These are phyloP conservation scores for Agastache rugosa DNA, from an alignment of 257 asterid species.

Conservation along the genomic window DNA sequence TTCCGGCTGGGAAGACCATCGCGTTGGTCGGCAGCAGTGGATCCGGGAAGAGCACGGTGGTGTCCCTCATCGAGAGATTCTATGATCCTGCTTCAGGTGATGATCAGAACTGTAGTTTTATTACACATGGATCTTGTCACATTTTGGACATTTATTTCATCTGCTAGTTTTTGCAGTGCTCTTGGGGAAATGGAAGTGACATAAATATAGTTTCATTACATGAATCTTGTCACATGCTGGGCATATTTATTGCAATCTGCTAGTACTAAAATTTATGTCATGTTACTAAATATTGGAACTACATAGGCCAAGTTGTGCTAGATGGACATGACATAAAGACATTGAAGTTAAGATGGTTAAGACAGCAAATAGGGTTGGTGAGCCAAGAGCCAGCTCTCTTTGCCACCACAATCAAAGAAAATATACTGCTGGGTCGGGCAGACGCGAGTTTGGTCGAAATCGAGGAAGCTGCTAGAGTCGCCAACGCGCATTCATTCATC, in stretches of 20 bases:
- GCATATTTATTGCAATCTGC: background rate
- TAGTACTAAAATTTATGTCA: too few species aligned
- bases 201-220: conserved; percentile 18
- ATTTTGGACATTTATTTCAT: background rate
- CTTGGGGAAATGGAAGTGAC: conserved; percentile 9
- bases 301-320: conserved; percentile 71
- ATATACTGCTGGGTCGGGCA: conserved; percentile 76
- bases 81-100: conserved; percentile 88
- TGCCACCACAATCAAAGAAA: conserved; percentile 85
- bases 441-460: conserved; percentile 66
- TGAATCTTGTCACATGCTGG: background rate
- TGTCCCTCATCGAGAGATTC: conserved; percentile 89
- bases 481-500: conserved; percentile 82
- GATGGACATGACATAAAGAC: conserved; percentile 82
- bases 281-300: conserved; percentile 40
- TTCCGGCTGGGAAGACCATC: conserved; percentile 85
- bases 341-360: conserved; percentile 73
- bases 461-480: conserved; percentile 88
- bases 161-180: background rate
- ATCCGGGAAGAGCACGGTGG: conserved; percentile 92
- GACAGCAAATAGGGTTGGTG: conserved; percentile 88
- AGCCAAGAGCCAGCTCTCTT: conserved; percentile 95
- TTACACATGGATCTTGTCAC: background rate
- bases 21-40: conserved; percentile 95
- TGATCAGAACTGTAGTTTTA: background rate